Evolutionary conservation across 352 stramenopile species (phyloP), one percentile per base, ranked within the genome.

Genomic region (Pythium sukuiense): DNA sequence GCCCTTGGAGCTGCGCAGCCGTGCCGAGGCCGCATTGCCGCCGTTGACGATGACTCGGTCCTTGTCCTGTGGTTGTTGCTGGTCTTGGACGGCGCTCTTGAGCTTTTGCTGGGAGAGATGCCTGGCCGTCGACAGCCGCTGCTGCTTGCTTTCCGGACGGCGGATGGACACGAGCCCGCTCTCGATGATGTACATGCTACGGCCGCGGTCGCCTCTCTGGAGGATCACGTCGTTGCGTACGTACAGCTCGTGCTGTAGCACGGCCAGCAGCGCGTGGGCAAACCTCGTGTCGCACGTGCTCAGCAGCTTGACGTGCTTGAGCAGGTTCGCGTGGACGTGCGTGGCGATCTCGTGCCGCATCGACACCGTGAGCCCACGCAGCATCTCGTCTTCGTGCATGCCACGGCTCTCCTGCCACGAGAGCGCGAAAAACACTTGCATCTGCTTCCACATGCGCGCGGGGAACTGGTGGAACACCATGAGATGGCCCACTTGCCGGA

Each of bases 91-190:
- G 5, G 29, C 20, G 45, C 29, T n/a, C 6, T 52, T 52, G n/a
- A 26, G 16, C 20, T 52, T 52, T 52, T 52, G 45, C 18, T 2
- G 18, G 5, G 45, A 18, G 45, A 52, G 45, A 4, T 30, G 6
- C 24, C n/a, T 32, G 6, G 55, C 26, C 1, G 26, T 46, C 12
- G 58, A 59, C 14, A 48, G 33, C 0, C 41, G 41, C 6, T 55
- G 16, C n/a, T 20, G 35, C 53, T 59, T 65, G 18, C 24, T 35
- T 20, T 67, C 53, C 2, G 53, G 52, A 2, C 65, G 58, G 5
- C 79, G 81, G 55, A 91, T 83, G 32, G 83, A 83, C 14, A 93
- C 77, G 20, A 89, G 78, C 3, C 77, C 77, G 4, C 63, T 76
- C 67, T 85, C 75, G 33, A 85, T 85, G 59, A 85, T 81, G 67